Conservation (phyloP, 2,329 filamentous ascomycete species). For the Malbranchea zuffiana region DNA sequence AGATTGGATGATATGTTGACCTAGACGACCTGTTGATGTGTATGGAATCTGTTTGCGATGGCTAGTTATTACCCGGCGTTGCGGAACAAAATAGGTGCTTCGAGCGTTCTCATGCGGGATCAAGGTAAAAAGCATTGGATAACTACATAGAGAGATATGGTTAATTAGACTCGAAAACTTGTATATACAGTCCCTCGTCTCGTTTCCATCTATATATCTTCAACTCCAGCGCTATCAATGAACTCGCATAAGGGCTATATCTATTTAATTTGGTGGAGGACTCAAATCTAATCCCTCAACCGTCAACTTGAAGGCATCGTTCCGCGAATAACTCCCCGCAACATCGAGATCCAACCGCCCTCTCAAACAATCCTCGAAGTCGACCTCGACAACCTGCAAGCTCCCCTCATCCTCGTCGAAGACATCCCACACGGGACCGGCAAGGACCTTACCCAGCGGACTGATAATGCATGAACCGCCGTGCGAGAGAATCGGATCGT, state of each 20-base stretch:
- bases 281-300: slow-evolving; percentile 51
- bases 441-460: slow-evolving; percentile 67
- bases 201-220: not conserved
- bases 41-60: no score
- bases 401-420: slow-evolving; percentile 44
- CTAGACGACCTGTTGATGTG: slow-evolving; percentile 34
- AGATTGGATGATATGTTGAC: slow-evolving; percentile 85
- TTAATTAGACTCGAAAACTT: no score
- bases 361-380: slow-evolving; percentile 77
- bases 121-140: no score
- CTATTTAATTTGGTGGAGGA: slow-evolving; percentile 40
- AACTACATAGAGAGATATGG: no score
- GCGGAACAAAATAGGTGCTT: no score
- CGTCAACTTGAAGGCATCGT: slow-evolving; percentile 50
- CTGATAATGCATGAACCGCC: slow-evolving; percentile 76
- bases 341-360: slow-evolving; percentile 75
- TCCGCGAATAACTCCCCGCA: slow-evolving; percentile 74
- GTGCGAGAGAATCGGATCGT: slow-evolving; percentile 50
- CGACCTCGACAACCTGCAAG: slow-evolving; percentile 60
- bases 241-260: not conserved
- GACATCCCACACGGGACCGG: slow-evolving; percentile 69
- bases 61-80: no score
- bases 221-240: not conserved
- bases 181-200: no score
- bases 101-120: no score